phyloP scores from a whole-genome alignment of 2,329 filamentous ascomycete genomes.

The Aspergillus awamori region DNA sequence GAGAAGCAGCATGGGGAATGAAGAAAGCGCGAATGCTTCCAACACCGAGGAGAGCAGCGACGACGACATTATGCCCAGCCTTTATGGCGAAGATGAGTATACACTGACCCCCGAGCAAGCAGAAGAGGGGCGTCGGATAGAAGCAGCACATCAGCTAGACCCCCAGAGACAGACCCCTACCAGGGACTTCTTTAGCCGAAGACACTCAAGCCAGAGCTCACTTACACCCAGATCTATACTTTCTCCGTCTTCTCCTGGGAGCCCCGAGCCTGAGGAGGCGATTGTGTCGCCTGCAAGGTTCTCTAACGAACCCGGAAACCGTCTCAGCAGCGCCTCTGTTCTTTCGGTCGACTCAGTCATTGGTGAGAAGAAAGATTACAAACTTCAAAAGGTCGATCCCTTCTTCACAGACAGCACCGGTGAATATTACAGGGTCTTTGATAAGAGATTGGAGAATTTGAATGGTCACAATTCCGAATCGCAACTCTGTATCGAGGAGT shows the following conservation, averaged over 20 bases:
- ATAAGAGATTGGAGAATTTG: slow-evolving; percentile 59
- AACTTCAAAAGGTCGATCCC: slow-evolving; percentile 67
- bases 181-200: slow-evolving; percentile 21
- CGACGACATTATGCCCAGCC: slow-evolving; percentile 40
- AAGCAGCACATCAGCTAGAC: slow-evolving; percentile 24
- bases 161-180: slow-evolving; percentile 16
- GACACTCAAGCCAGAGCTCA: slow-evolving; percentile 35
- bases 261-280: slow-evolving; percentile 39
- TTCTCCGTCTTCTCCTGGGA: slow-evolving; percentile 34
- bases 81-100: slow-evolving; percentile 46
- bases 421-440: slow-evolving; percentile 62
- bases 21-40: slow-evolving; percentile 33
- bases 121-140: slow-evolving; percentile 34
- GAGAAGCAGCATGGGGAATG: slow-evolving; percentile 30
- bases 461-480: slow-evolving; percentile 61
- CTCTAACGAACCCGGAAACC: slow-evolving; percentile 31
- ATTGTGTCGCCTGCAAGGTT: slow-evolving; percentile 32
- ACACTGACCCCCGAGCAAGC: slow-evolving; percentile 38
- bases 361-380: slow-evolving; percentile 63
- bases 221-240: slow-evolving; percentile 20
- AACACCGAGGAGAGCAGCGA: slow-evolving; percentile 42
- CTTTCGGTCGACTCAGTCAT: slow-evolving; percentile 61
- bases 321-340: slow-evolving; percentile 48
- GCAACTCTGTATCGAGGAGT: slow-evolving; percentile 66
- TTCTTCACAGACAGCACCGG: slow-evolving; percentile 68